Evolutionary conservation across 352 stramenopile genomes (phyloP).

Genomic region (Globisporangium canariense): DNA sequence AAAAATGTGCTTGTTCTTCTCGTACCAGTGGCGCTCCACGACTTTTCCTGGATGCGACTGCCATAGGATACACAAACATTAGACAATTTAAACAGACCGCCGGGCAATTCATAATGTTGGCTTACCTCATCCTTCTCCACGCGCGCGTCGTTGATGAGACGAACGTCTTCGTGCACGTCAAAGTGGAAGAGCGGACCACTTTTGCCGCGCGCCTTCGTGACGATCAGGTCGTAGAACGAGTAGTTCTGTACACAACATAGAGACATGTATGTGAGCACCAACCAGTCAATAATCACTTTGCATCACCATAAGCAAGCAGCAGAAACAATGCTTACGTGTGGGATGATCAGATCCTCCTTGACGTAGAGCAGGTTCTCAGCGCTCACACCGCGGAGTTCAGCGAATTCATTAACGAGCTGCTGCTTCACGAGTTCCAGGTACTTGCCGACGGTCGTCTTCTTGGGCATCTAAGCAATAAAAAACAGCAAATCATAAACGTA

Average conservation of each 20-base stretch:
- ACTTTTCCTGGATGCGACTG: conserved; percentile 97
- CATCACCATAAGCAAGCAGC: neutral
- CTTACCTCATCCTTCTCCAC: conserved; percentile 96
- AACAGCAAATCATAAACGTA: neutral
- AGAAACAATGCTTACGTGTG: conserved; percentile 51
- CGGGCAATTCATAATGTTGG: neutral
- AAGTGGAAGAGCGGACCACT: conserved; percentile 98
- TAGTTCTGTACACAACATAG: conserved; percentile 69
- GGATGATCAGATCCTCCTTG: conserved; percentile 99
- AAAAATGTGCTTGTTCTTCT: conserved; percentile 99
- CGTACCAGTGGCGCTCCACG: conserved; percentile 96
- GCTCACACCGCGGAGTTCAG: conserved; percentile 88
- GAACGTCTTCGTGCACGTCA: conserved; percentile 93
- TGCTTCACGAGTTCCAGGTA: conserved; percentile 86
- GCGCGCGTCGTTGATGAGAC: conserved; percentile 89
- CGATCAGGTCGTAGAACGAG: conserved; percentile 99
- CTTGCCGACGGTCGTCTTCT: conserved; percentile 91
- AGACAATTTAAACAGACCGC: neutral
- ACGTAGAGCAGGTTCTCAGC: conserved; percentile 96
- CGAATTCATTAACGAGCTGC: conserved; percentile 92
- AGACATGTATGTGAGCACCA: conserved; percentile 6
- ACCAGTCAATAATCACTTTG: neutral
- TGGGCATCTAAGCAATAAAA: conserved; percentile 54
- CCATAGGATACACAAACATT: neutral
- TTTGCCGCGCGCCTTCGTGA: conserved; percentile 96